Conservation (phyloP, 164 flowering plant genomes). For the Macadamia integrifolia region DNA sequence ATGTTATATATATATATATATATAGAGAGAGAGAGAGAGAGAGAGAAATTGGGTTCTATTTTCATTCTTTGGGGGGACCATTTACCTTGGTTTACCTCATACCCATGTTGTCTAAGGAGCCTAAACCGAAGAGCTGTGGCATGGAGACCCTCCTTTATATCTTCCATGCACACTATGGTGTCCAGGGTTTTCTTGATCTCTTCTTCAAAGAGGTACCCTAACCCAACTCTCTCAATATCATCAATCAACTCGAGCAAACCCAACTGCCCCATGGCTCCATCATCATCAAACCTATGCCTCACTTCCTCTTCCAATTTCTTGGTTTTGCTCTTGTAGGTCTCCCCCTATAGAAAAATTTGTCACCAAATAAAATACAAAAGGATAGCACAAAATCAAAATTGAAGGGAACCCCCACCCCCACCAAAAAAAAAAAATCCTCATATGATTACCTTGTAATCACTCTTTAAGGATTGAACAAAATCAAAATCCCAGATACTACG, state of each 20-base stretch:
- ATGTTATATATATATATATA: too few relatives aligned
- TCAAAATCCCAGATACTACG: neutral
- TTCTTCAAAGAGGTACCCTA: constrained; percentile 2
- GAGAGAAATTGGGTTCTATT: neutral
- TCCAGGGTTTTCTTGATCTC: neutral
- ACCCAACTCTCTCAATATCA: constrained; percentile 4
- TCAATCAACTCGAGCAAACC: constrained; percentile 5
- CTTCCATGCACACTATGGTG: neutral
- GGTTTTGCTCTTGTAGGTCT: neutral
- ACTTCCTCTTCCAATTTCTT: neutral
- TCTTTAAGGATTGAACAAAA: constrained; percentile 1
- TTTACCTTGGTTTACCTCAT: constrained; percentile 7
- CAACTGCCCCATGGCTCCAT: neutral
- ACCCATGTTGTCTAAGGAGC: constrained; percentile 14
- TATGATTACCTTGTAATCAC: neutral
- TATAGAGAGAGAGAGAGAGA: too few relatives aligned
- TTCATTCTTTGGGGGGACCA: too few relatives aligned
- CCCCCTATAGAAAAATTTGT: neutral
- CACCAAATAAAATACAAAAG: too few relatives aligned
- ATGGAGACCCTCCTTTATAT: neutral
- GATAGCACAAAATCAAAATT: neutral
- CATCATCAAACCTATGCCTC: neutral
- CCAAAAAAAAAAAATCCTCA: neutral
- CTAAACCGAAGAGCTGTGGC: constrained; percentile 5
- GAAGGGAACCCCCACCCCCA: neutral